phyloP scores from a whole-genome alignment of 2,329 filamentous ascomycete species.

The Phialocephala sp. region DNA sequence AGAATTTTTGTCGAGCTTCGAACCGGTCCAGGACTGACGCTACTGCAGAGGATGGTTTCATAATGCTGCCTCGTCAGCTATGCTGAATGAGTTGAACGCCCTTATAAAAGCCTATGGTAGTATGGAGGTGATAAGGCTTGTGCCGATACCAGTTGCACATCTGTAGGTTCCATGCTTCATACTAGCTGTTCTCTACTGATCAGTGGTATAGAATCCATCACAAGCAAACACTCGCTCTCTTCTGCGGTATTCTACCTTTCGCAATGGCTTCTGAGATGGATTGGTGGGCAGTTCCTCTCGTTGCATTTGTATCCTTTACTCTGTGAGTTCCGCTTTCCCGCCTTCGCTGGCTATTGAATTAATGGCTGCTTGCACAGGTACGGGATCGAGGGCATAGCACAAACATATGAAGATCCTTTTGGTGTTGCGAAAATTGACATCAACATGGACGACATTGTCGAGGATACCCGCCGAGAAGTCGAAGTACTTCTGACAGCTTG shows the following conservation, averaged over 20 bases:
- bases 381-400: slow-evolving; percentile 61
- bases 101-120: slow-evolving; percentile 63
- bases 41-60: slow-evolving; percentile 59
- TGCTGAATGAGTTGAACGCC: slow-evolving; percentile 62
- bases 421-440: slow-evolving; percentile 70
- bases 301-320: slow-evolving; percentile 65
- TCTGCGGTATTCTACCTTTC: slow-evolving; percentile 65
- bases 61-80: slow-evolving; percentile 61
- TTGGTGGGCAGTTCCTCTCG: slow-evolving; percentile 66
- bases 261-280: slow-evolving; percentile 66
- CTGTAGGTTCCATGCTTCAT: slow-evolving; percentile 45
- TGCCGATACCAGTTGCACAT: slow-evolving; percentile 68
- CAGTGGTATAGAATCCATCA: slow-evolving; percentile 60
- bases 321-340: slow-evolving; percentile 42
- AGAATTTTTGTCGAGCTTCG: slow-evolving; percentile 3
- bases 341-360: too few relatives aligned
- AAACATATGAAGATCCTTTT: slow-evolving; percentile 67
- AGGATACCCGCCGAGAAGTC: slow-evolving; percentile 63
- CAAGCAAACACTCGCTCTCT: slow-evolving; percentile 67
- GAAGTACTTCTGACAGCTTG: slow-evolving; percentile 64
- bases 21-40: slow-evolving; percentile 6
- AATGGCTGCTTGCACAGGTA: slow-evolving; percentile 46
- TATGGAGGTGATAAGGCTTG: slow-evolving; percentile 71
- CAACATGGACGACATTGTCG: slow-evolving; percentile 69
- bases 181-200: slow-evolving; percentile 14